Percentiles rank a stretch among this genome's conserved stretches.
phyloP scores from a whole-genome alignment of 2,329 filamentous ascomycete species.

The Aureobasidium pullulans region DNA sequence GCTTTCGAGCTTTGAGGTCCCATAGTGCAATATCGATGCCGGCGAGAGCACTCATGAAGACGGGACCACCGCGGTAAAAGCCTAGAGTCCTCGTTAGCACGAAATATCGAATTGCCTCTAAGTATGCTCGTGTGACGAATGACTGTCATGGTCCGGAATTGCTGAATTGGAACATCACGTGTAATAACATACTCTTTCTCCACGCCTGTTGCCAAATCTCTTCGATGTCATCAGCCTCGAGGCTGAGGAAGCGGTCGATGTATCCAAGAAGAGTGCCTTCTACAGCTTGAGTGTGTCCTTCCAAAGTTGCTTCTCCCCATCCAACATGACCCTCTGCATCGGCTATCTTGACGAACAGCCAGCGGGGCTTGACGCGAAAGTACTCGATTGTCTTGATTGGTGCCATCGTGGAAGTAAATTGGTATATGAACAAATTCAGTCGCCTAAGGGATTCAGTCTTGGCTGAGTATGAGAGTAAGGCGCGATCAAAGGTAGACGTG shows the following conservation, averaged over 20 bases:
- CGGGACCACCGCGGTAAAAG: slow-evolving; percentile 69
- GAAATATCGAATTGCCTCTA: no score
- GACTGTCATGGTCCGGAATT: no score
- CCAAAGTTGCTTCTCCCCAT: slow-evolving; percentile 67
- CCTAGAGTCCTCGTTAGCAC: slow-evolving; percentile 28
- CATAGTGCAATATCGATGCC: slow-evolving; percentile 72
- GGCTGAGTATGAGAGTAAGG: no score
- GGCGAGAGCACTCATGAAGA: slow-evolving; percentile 69
- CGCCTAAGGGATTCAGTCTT: no score
- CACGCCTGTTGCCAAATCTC: slow-evolving; percentile 70
- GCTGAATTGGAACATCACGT: background rate
- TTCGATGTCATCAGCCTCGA: slow-evolving; percentile 69
- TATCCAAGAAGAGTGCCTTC: slow-evolving; percentile 63
- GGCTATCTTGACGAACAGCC: slow-evolving; percentile 69
- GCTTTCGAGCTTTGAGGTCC: slow-evolving; percentile 62
- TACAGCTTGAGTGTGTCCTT: slow-evolving; percentile 65
- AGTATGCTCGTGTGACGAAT: no score
- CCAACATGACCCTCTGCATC: slow-evolving; percentile 57
- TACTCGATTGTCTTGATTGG: slow-evolving; percentile 63
- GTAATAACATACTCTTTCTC: slow-evolving; percentile 37
- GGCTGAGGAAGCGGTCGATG: slow-evolving; percentile 54
- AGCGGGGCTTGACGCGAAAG: slow-evolving; percentile 65
- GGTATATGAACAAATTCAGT: no score
- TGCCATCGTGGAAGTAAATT: slow-evolving; percentile 39
- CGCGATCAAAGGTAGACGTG: no score